Evolutionary conservation across 306 rosid species (phyloP), one percentile per base, ranked within the genome.

Genomic region (Ziziphus jujuba): DNA sequence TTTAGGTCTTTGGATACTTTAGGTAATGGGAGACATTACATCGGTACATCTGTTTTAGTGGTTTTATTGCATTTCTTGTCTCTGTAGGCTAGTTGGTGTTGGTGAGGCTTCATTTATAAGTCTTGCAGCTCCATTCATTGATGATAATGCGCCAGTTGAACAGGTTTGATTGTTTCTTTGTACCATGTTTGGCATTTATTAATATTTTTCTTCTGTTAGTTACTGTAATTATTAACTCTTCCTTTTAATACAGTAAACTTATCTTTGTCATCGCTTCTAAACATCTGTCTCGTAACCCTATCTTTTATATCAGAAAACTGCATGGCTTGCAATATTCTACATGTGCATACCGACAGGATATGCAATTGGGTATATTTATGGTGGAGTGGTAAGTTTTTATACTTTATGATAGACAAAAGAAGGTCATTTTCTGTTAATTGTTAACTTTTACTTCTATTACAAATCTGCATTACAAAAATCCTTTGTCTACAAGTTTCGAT

Each of bases 71-170:
- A 22, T 33, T 63, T 20, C 21, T 24, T 75, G 65, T 70, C 54
- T 72, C 34, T 53, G 57, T 75, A 89, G 96, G 96, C 34, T 92
- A 11, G 96, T 89, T 69, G 96, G 96, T 70, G 89, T 87, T 63
- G 96, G 96, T 2, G 98, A 92, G 86, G 98, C 98, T 55, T 92
- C 98, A 24, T 92, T 92, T 70, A 77, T 89, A 66, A 92, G 96
- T 80, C 92, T 92, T 72, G 98, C 98, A 67, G 92, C 98, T 12
- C 98, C 98, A 38, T 92, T 89, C 76, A 92, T 92, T 64, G 92
- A 89, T 69, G 98, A 92, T 67, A 89, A 85, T 70, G 96, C 98
- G 63, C 98, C 98, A 6, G 81, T 11, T 73, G 48, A 85, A 14
- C 88, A 85, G 96, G 98, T 91, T 61, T 66, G 65, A 15, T 66